A percentile compares a stretch with the other conserved stretches of the same genome.
Evolutionary conservation across 2,329 filamentous ascomycete species (phyloP).

Genomic region (Venturia nashicola): DNA sequence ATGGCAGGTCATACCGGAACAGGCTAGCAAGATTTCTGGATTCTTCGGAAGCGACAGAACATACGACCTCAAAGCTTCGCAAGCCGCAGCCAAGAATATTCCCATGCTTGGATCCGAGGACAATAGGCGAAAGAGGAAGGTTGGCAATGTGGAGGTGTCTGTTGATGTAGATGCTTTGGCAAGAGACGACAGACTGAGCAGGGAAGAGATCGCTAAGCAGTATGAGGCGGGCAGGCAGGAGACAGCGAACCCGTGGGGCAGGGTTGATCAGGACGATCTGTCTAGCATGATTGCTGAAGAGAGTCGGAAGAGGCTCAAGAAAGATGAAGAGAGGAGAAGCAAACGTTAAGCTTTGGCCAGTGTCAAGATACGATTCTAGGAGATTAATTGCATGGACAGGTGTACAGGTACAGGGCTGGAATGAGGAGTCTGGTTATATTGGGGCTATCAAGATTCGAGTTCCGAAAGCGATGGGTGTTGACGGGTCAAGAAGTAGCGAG

Average conservation of each 20-base stretch:
- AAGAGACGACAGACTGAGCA: conserved; percentile 64
- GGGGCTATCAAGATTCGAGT: not conserved
- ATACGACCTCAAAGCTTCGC: conserved; percentile 65
- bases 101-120: conserved; percentile 73
- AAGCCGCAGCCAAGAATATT: conserved; percentile 34
- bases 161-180: conserved; percentile 75
- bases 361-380: conserved; percentile 11
- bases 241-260: conserved; percentile 43
- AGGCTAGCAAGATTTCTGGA: conserved; percentile 70
- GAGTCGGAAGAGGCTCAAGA: conserved; percentile 78
- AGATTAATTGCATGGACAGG: not conserved
- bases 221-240: conserved; percentile 60
- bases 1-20: conserved; percentile 83
- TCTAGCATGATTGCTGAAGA: conserved; percentile 95
- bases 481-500: conserved; percentile 1
- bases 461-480: not conserved
- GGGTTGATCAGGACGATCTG: conserved; percentile 74
- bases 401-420: not conserved
- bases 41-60: conserved; percentile 94
- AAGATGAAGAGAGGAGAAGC: conserved; percentile 65
- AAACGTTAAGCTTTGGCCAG: conserved; percentile 29
- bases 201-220: conserved; percentile 66
- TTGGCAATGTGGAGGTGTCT: conserved; percentile 85
- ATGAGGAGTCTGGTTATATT: not conserved
- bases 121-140: conserved; percentile 75